Evolutionary conservation across 129 eudicot species (phyloP).

Genomic region (Artemisia argyi): DNA sequence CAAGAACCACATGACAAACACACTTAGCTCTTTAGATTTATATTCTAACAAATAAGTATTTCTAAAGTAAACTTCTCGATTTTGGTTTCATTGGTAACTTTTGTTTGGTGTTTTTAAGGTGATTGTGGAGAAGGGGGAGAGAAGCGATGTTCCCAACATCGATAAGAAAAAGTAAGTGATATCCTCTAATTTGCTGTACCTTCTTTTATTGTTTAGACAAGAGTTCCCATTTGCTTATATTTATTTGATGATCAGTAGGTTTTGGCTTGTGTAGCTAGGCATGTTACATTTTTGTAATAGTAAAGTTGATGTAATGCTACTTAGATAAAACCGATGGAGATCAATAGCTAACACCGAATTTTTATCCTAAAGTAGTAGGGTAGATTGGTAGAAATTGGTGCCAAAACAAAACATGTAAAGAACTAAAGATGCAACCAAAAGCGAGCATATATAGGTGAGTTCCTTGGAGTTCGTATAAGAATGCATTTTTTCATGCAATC

Average conservation of each 20-base stretch:
- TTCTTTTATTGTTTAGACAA: conserved; percentile 5
- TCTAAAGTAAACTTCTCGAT: background rate
- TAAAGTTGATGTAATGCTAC: background rate
- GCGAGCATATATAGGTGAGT: background rate
- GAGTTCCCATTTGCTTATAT: background rate
- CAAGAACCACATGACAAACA: too few species aligned
- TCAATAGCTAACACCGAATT: background rate
- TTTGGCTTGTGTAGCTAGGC: too few species aligned
- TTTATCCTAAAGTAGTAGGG: background rate
- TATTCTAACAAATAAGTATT: background rate
- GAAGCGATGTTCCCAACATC: conserved; percentile 46
- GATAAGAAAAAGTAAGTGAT: conserved; percentile 53
- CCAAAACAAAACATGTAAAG: background rate
- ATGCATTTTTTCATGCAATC: background rate
- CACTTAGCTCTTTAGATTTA: background rate
- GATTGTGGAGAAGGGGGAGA: conserved; percentile 66
- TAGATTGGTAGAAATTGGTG: background rate
- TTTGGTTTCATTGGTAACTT: background rate
- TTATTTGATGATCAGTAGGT: background rate
- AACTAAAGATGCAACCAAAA: background rate
- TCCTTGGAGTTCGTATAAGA: background rate
- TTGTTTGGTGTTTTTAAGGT: conserved; percentile 32
- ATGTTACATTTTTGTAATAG: background rate
- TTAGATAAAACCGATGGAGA: background rate
- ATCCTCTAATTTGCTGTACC: background rate